phyloP scores from a whole-genome alignment of 2,329 filamentous ascomycete species.

The Trichoderma sp. region DNA sequence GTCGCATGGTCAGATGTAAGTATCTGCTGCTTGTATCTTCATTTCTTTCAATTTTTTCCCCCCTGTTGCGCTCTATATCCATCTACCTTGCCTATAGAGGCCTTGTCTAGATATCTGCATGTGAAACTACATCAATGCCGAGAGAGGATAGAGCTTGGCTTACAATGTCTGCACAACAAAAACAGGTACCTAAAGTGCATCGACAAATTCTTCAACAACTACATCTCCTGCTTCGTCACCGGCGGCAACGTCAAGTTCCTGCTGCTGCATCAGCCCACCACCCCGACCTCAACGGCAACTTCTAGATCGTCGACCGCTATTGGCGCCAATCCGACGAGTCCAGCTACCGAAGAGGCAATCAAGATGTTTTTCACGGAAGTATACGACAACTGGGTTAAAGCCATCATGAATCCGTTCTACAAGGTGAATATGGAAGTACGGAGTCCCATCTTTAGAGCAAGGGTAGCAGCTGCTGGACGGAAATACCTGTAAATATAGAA shows the following conservation, averaged over 20 bases:
- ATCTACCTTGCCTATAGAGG: background rate
- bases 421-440: conserved; percentile 78
- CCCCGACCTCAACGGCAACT: conserved; percentile 44
- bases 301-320: conserved; percentile 68
- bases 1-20: conserved; percentile 80
- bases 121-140: too few relatives aligned
- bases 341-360: conserved; percentile 93
- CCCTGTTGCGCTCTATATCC: background rate
- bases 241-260: conserved; percentile 92
- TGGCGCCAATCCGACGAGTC: conserved; percentile 80
- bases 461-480: conserved; percentile 83
- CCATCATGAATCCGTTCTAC: conserved; percentile 97
- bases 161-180: background rate
- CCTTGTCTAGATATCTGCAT: background rate
- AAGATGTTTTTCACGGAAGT: conserved; percentile 93
- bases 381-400: conserved; percentile 96
- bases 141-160: background rate
- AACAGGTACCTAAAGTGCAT: conserved; percentile 90
- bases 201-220: conserved; percentile 95
- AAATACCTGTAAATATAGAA: conserved; percentile 73
- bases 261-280: conserved; percentile 79
- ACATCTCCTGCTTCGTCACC: conserved; percentile 93
- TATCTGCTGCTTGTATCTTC: conserved; percentile 6
- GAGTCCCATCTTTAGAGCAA: conserved; percentile 81
- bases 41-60: background rate